Evolutionary conservation across 768 basidiomycete genomes (phyloP), one percentile per base, ranked within the genome.

Genomic region (Tricholoma matsutake): DNA sequence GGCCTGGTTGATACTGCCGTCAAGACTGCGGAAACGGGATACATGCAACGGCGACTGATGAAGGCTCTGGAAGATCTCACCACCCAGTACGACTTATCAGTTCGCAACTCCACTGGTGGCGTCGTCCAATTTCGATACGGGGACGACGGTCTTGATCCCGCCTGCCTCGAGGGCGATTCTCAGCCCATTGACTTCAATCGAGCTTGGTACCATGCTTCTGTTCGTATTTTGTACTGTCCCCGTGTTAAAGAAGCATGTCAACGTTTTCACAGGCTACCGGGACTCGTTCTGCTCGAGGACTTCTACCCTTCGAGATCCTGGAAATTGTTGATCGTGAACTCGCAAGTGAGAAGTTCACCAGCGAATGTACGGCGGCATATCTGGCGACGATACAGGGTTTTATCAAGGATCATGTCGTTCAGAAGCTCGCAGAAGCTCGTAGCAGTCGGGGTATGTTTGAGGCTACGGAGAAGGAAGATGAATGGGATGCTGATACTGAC

Each of bases 21-120:
- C 75, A 99, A 99, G 78, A 99, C 97, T 0, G 97, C 97, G 13
- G 97, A 99, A 75, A 99, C 97, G 1, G 97, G 97, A 43, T 99
- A 99, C 78, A 99, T 99, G 96, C 94, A 96, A 70, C 87, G 97
- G 54, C 92, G 97, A 59, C 75, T 99, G 63, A 98, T 99, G 97
- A 99, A 99, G 73, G 96, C 96, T 2, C 75, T 99, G 65, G 97
- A 99, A 71, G 97, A 99, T 77, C 78, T 99, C 37, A 94, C 93
- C 2, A 94, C 92, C 0, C 94, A 96, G 60, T 99, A 99, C 71
- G 97, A 99, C 74, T 76, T 94, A 22, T 94, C 94, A 8, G 96
- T 99, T 22, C 85, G 97, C 31, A 98, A 96, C 73, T 96, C 95
- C 2, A 85, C 85, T 0, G 97, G 97, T 3, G 96, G 94, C 51